phyloP scores from a whole-genome alignment of 106 monocot genomes.

The Phalaenopsis equestris region DNA sequence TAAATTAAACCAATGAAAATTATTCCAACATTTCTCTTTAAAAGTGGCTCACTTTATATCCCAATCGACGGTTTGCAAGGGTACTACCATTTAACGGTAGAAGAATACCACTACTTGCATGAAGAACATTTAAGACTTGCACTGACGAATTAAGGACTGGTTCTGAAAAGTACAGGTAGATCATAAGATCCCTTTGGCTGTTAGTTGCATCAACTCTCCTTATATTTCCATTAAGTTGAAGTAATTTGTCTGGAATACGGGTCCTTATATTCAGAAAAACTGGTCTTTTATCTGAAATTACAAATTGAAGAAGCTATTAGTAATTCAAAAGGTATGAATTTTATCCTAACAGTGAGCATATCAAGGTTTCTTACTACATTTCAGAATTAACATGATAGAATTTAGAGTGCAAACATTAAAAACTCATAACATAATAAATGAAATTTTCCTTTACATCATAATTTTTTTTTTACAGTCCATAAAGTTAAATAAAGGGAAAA shows the following conservation, averaged over 20 bases:
- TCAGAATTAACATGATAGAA: not conserved
- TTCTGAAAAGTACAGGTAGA: slow-evolving; percentile 75
- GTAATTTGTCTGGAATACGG: slow-evolving; percentile 39
- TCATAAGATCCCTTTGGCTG: slow-evolving; percentile 32
- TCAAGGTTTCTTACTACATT: not conserved
- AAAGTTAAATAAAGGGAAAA: not conserved
- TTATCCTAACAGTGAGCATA: not conserved
- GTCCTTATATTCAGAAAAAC: slow-evolving; percentile 52
- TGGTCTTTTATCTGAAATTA: slow-evolving; percentile 66
- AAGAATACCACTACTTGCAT: slow-evolving; percentile 44
- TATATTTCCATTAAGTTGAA: slow-evolving; percentile 50
- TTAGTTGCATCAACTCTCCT: slow-evolving; percentile 84
- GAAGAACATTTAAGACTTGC: slow-evolving; percentile 58
- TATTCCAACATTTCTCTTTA: not conserved
- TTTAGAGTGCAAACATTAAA: not conserved
- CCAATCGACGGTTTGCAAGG: slow-evolving; percentile 70
- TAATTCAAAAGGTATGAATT: not conserved
- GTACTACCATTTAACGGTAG: slow-evolving; percentile 37
- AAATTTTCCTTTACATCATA: not conserved
- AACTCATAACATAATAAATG: not conserved
- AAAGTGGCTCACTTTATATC: slow-evolving; percentile 46
- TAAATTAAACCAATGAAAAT: not conserved
- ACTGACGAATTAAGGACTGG: slow-evolving; percentile 79
- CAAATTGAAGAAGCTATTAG: slow-evolving; percentile 1
- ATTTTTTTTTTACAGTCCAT: not conserved